phyloP scores from a whole-genome alignment of 768 basidiomycete species.

The Scleroderma bovista region DNA sequence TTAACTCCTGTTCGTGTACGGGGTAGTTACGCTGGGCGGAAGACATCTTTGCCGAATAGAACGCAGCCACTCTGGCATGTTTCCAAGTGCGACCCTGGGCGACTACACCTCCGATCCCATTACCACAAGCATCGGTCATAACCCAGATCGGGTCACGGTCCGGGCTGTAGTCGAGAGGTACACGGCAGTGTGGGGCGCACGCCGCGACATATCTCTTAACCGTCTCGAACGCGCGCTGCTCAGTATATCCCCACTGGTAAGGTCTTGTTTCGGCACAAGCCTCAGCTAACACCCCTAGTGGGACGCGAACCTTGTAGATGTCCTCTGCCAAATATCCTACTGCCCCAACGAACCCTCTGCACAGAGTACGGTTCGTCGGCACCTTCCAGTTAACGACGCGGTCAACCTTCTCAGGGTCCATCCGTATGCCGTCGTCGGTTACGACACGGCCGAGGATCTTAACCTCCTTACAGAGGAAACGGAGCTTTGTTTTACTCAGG shows the following conservation, averaged over 20 bases:
- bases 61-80: not conserved
- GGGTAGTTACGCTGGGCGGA: not conserved
- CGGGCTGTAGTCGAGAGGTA: not conserved
- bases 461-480: constrained; percentile 25
- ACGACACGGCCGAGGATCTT: constrained; percentile 34
- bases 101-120: not conserved
- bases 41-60: not conserved
- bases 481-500: constrained; percentile 30
- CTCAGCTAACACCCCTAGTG: not conserved
- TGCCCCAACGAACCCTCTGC: constrained; percentile 2
- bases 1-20: not conserved
- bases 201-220: not conserved
- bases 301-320: not conserved
- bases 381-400: constrained; percentile 17
- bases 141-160: not conserved
- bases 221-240: not conserved
- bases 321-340: not conserved
- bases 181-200: not conserved
- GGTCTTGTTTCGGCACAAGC: not conserved
- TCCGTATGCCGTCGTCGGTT: constrained; percentile 33
- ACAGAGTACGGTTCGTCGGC: not conserved
- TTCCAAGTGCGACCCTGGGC: not conserved
- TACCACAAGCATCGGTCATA: not conserved
- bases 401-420: constrained; percentile 43
- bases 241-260: not conserved